Base-by-base conservation (phyloP, 192 early-diverging fungal genomes). In the Backusella sp. region DNA sequence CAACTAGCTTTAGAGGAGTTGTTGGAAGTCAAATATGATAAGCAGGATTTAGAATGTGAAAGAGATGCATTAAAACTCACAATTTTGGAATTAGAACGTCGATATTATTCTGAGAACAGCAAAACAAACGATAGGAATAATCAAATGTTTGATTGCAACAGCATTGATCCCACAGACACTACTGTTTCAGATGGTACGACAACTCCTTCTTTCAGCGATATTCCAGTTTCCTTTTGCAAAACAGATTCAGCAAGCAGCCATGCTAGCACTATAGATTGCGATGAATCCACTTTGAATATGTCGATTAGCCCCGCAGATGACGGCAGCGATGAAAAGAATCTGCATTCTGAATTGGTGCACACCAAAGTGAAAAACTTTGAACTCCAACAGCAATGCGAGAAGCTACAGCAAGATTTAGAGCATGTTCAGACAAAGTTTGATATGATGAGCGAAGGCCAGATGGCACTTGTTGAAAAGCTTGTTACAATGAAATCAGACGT, bases 51-150 rank as follows among this genome's bases (percentile, higher is more conserved):
- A 23, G 75, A 81, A 67, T 80, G 78, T 14, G 85, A 88, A 76
- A 77, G 87, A 66, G 84, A 93, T 30, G 81, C 83, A 52, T 79
- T 94, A 11, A 90, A 88, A 21, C 83, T 76, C 46, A 80, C 77
- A 36, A 70, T 89, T 19, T 23, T 71, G 7, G 70, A 71, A 46
- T 71, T 71, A 32, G 70, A 71, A 32, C 39, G 70, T 44, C 70
- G 70, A 1, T 39, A 37, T 68, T 68, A 69, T 69, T 69, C 68
- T 23, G 35, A 42, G 21, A 35, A 69, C 8, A 39, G 21, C 19
- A 36, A 39, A 23, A 39, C 7, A 14, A n/a, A 35, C n/a, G 66
- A 35, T 35, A 9, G 17, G 15, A 30, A 17, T 32, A 26, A 35
- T 35, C 30, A 0, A 28, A 28, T 62, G 1, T 62, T 28, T 28